Base-by-base conservation (phyloP, 768 basidiomycete species). In the Amanita pallidorosea region DNA sequence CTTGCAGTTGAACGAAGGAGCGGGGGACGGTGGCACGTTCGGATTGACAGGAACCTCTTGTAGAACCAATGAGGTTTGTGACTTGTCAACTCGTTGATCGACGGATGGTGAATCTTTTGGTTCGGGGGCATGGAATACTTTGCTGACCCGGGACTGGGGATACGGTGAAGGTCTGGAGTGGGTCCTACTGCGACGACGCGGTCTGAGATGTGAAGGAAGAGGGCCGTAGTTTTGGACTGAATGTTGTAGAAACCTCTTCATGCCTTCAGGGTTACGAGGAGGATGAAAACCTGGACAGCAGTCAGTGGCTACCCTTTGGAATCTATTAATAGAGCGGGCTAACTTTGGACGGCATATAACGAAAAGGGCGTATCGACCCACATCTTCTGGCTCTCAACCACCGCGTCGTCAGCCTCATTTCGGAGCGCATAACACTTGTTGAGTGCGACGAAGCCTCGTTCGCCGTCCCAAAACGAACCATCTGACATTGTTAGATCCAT, bases 361-460 rank as follows among this genome's bases (percentile, higher is more conserved):
- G 85, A 88, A 57, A 85, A 81, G 0, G 85, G 77, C 0, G 87
- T 90, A 57, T 89, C 87, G 0, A 57, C 43, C 87, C 85, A 88
- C 1, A 63, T 55, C 8, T 70, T 73, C 62, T 77, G 72, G 58
- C 87, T 90, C 60, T 87, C 85, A 1, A 63, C 67, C 4, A 88
- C 80, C 0, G 80, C 77, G 18, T 70, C 75, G 34, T 84, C 71
- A 5, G 76, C 86, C 63, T 89, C 86, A 45, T 82, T 76, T 35
- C 76, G 71, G 18, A 88, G 71, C 2, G 82, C 80, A 56, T 80
- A 85, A 54, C 81, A 89, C 54, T 71, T 77, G 53, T 85, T 71
- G 38, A 89, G 60, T 0, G 79, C 75, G 0, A 75, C 62, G 46
- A 87, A 77, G 0, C 84, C 84, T n/a, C 57, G 67, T 42, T 88